These are phyloP conservation scores for Colletotrichum caudatum DNA, from an alignment of 2,329 filamentous ascomycete species.

Conservation along the genomic window DNA sequence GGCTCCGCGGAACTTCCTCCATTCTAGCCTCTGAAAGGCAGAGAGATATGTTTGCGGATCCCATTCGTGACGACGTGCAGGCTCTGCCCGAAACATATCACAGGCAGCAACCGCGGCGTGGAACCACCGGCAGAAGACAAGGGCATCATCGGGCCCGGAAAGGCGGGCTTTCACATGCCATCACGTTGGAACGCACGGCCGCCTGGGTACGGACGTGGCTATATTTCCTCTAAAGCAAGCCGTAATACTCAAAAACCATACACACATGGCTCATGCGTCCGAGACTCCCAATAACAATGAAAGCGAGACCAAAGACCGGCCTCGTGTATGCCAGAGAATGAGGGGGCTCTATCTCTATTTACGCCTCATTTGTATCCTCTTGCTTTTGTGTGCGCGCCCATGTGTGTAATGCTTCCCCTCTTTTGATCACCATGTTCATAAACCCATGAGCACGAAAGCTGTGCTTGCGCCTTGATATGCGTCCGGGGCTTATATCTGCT, in stretches of 20 bases:
- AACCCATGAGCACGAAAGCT: neutral
- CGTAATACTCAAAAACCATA: constrained; percentile 35
- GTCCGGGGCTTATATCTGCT: neutral
- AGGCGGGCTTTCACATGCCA: neutral
- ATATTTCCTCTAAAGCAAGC: constrained; percentile 22
- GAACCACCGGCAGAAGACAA: neutral
- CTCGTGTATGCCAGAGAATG: constrained; percentile 39
- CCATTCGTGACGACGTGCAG: neutral
- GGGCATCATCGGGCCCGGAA: neutral
- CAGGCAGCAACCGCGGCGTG: neutral
- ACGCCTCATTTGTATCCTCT: constrained; percentile 38
- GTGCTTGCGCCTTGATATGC: neutral
- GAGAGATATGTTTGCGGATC: no score
- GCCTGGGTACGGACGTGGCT: constrained; percentile 5
- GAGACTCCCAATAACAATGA: constrained; percentile 30
- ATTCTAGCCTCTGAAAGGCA: no score
- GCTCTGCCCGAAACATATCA: neutral
- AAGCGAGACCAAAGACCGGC: constrained; percentile 20
- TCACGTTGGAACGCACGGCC: neutral
- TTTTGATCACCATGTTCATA: constrained; percentile 10
- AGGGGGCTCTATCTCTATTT: constrained; percentile 41
- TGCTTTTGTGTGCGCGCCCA: constrained; percentile 19
- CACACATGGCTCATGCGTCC: constrained; percentile 34
- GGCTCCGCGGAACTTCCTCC: no score
- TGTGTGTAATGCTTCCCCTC: constrained; percentile 26